Percentiles rank a stretch among this genome's conserved stretches.
These are phyloP conservation scores for Aspergillus sojae DNA, from an alignment of 2,329 filamentous ascomycete species.

Conservation along the genomic window DNA sequence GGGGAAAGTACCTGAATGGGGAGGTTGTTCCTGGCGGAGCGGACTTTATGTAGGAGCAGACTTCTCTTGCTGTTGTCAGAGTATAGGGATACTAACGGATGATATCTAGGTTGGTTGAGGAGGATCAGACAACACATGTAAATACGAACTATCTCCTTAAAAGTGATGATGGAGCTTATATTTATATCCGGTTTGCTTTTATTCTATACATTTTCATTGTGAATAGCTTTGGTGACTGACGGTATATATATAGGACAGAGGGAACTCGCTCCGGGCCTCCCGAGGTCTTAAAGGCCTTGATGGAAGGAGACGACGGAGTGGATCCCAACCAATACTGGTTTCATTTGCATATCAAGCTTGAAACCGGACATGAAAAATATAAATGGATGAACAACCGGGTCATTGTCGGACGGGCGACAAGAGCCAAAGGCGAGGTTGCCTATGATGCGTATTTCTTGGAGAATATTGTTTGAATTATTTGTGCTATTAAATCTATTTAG, in stretches of 20 bases:
- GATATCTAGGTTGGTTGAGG: slow-evolving; percentile 26
- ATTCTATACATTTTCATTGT: background rate
- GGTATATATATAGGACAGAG: slow-evolving; percentile 22
- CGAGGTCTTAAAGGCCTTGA: slow-evolving; percentile 27
- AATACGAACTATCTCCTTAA: slow-evolving; percentile 32
- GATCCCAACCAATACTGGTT: slow-evolving; percentile 31
- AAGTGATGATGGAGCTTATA: slow-evolving; percentile 28
- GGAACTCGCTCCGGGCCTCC: slow-evolving; percentile 30
- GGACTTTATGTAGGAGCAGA: slow-evolving; percentile 27
- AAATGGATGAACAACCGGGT: slow-evolving; percentile 32
- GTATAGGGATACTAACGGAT: background rate
- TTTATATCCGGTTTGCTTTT: slow-evolving; percentile 25
- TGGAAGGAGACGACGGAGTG: slow-evolving; percentile 29
- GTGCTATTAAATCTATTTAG: background rate
- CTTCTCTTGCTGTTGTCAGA: background rate
- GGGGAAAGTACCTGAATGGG: slow-evolving; percentile 26
- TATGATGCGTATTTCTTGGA: slow-evolving; percentile 33
- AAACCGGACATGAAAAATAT: slow-evolving; percentile 29
- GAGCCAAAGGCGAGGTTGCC: slow-evolving; percentile 29
- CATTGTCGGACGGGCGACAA: slow-evolving; percentile 27
- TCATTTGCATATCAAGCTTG: slow-evolving; percentile 30
- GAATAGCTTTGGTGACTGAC: background rate
- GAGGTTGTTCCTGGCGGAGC: slow-evolving; percentile 29
- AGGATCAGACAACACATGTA: slow-evolving; percentile 31
- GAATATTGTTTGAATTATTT: slow-evolving; percentile 14